Conservation (phyloP, 2,329 filamentous ascomycete species). For the Tolypocladium sp. region DNA sequence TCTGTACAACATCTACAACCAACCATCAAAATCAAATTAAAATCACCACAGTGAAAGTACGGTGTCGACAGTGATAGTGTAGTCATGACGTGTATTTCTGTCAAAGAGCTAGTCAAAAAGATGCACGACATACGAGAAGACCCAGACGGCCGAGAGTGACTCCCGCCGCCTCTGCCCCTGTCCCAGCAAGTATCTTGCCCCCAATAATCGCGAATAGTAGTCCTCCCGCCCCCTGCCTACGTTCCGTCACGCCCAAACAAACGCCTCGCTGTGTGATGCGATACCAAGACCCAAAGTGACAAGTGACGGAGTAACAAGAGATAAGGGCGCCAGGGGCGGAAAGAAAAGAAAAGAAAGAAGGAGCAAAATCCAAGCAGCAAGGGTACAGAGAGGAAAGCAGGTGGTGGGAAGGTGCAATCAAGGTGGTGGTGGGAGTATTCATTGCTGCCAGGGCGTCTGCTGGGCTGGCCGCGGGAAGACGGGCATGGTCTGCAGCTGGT, state of each 20-base stretch:
- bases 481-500: conserved; percentile 68
- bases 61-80: not conserved
- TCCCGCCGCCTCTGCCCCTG: not conserved
- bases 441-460: conserved; percentile 53
- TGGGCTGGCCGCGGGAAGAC: conserved; percentile 76
- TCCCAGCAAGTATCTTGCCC: not conserved
- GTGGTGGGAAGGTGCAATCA: not conserved
- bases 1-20: not conserved
- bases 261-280: conserved; percentile 3
- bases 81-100: not conserved
- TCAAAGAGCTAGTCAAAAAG: not conserved
- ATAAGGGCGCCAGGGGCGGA: not conserved
- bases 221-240: not conserved
- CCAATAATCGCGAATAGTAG: not conserved
- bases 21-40: not conserved
- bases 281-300: not conserved
- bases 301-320: not conserved
- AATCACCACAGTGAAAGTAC: not conserved
- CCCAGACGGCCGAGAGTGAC: not conserved
- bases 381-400: too few species aligned
- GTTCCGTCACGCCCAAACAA: not conserved
- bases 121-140: not conserved
- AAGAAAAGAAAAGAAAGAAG: conserved; percentile 11
- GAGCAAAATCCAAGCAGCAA: conserved; percentile 5
- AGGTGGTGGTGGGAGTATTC: too few species aligned